Evolutionary conservation across 352 stramenopile species (phyloP).

Genomic region (Phytophthora cryptogea): DNA sequence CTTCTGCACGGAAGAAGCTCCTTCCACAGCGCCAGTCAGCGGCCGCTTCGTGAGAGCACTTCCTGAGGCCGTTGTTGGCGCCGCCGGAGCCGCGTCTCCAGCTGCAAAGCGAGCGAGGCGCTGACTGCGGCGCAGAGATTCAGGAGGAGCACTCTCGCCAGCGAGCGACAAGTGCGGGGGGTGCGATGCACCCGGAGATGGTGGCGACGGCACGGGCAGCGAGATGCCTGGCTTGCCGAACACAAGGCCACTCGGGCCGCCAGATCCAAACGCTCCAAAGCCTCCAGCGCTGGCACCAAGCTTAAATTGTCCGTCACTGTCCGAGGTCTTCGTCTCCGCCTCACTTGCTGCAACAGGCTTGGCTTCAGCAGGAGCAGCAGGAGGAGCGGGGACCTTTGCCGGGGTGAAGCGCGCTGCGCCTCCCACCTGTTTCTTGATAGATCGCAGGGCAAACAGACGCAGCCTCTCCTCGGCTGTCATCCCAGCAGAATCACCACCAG

Average conservation of each 20-base stretch:
- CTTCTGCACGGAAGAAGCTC: conserved; percentile 35
- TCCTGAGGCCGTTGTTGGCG: conserved; percentile 5
- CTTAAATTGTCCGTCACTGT: conserved; percentile 40
- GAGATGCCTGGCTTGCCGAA: conserved; percentile 82
- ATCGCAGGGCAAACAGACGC: conserved; percentile 65
- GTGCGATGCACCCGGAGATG: conserved; percentile 37
- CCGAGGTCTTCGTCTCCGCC: conserved; percentile 19
- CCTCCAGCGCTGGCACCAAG: conserved; percentile 24
- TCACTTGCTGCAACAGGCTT: conserved; percentile 27
- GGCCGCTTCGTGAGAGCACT: conserved; percentile 43
- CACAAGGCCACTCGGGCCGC: conserved; percentile 57
- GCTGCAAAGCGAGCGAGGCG: conserved; percentile 52
- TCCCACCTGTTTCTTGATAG: conserved; percentile 67
- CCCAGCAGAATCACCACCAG: conserved; percentile 13
- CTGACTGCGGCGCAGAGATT: conserved; percentile 51
- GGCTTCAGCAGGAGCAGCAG: conserved; percentile 19
- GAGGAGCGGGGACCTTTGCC: conserved; percentile 22
- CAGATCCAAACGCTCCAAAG: conserved; percentile 57
- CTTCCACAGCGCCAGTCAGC: conserved; percentile 34
- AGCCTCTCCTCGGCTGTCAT: conserved; percentile 67
- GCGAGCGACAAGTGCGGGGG: conserved; percentile 27
- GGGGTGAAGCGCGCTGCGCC: conserved; percentile 32
- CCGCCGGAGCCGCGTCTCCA: conserved; percentile 18
- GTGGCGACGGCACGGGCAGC: conserved; percentile 62
- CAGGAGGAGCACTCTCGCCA: conserved; percentile 30